These are phyloP conservation scores for Claviceps pazoutovae DNA, from an alignment of 2,329 filamentous ascomycete species.

Conservation along the genomic window DNA sequence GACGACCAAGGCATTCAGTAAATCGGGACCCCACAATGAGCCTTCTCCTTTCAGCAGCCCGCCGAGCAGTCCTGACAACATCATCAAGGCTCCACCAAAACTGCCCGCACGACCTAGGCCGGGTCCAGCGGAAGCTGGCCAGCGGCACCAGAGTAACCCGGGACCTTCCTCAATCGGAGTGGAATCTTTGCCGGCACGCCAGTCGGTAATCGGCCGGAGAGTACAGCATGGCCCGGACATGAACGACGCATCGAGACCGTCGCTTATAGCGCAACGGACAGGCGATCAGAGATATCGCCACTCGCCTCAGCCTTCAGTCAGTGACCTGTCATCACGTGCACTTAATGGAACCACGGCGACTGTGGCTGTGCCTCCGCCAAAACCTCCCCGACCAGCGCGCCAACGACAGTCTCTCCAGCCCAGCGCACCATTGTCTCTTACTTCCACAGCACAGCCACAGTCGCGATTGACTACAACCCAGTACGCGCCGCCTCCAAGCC, in stretches of 20 bases:
- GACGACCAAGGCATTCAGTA: constrained; percentile 7
- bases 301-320: constrained; percentile 30
- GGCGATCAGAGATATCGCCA: constrained; percentile 33
- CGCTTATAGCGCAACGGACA: constrained; percentile 26
- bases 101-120: constrained; percentile 39
- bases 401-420: constrained; percentile 11
- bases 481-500: constrained; percentile 16
- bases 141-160: constrained; percentile 11
- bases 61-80: constrained; percentile 53
- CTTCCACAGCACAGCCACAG: constrained; percentile 16
- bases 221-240: constrained; percentile 30
- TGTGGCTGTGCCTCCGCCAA: constrained; percentile 22
- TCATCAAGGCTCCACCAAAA: constrained; percentile 34
- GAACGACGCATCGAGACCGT: constrained; percentile 24
- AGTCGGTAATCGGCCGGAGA: constrained; percentile 28
- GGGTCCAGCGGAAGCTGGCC: constrained; percentile 7
- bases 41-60: constrained; percentile 79
- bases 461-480: constrained; percentile 12
- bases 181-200: constrained; percentile 42
- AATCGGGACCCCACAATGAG: constrained; percentile 19
- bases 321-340: constrained; percentile 6
- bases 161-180: constrained; percentile 15
- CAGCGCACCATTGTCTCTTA: constrained; percentile 8
- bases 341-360: not conserved
- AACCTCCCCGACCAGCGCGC: constrained; percentile 26